Conservation (phyloP, 2,329 filamentous ascomycete species). For the Alternaria solani region DNA sequence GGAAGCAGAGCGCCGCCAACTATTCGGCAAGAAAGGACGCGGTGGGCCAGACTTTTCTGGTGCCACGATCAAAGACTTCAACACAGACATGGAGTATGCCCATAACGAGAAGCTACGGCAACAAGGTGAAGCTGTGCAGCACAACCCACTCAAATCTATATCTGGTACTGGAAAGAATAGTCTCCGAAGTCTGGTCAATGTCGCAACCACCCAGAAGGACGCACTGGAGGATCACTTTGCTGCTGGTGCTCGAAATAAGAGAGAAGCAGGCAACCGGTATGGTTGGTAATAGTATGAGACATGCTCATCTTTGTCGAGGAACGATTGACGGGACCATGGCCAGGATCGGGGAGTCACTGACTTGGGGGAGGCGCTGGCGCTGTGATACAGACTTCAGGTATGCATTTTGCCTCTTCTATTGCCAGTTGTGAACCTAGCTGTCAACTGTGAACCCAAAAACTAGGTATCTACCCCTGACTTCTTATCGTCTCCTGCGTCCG, state of each 20-base stretch:
- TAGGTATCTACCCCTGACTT: background rate
- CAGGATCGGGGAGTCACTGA: background rate
- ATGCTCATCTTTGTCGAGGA: background rate
- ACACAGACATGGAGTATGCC: conserved; percentile 85
- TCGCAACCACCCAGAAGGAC: conserved; percentile 81
- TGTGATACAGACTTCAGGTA: background rate
- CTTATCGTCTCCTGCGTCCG: background rate
- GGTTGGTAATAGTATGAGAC: conserved; percentile 69
- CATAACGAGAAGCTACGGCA: conserved; percentile 81
- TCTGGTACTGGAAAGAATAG: conserved; percentile 85
- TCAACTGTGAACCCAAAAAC: background rate
- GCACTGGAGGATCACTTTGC: conserved; percentile 93
- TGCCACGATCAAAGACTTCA: conserved; percentile 81
- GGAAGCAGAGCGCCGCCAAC: conserved; percentile 76
- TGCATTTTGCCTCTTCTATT: background rate
- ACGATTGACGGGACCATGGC: background rate
- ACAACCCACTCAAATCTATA: conserved; percentile 84
- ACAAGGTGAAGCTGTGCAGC: conserved; percentile 71
- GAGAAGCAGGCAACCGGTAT: conserved; percentile 82
- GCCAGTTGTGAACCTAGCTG: background rate
- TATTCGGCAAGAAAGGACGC: conserved; percentile 76
- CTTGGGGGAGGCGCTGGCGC: background rate
- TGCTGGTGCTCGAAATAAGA: conserved; percentile 77
- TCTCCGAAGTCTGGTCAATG: conserved; percentile 84
- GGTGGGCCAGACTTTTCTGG: conserved; percentile 57